phyloP scores from a whole-genome alignment of 2,329 filamentous ascomycete genomes.

The Clarireedia sp. region DNA sequence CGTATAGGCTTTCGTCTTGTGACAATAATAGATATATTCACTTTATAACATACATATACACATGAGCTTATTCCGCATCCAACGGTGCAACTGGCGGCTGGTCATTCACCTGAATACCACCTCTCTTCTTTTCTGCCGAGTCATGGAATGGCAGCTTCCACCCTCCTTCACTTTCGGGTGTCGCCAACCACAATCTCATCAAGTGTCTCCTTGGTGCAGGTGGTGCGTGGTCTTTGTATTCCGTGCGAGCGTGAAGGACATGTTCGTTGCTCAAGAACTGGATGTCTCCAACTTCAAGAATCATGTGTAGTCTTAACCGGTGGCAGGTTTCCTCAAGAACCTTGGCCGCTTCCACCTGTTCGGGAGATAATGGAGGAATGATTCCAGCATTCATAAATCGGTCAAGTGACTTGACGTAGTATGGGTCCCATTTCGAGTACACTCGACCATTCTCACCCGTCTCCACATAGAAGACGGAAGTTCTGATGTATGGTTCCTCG shows the following conservation, averaged over 20 bases:
- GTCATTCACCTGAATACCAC: slow-evolving; percentile 82
- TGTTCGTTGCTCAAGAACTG: slow-evolving; percentile 80
- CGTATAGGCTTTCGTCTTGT: background rate
- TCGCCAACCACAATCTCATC: slow-evolving; percentile 77
- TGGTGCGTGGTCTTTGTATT: slow-evolving; percentile 64
- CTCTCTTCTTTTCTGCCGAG: slow-evolving; percentile 74
- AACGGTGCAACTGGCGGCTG: slow-evolving; percentile 65
- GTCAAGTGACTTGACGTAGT: slow-evolving; percentile 69
- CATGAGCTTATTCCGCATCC: slow-evolving; percentile 58
- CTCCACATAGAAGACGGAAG: slow-evolving; percentile 71
- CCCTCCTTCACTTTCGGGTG: slow-evolving; percentile 73
- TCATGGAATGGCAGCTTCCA: slow-evolving; percentile 82
- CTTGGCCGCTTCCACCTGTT: slow-evolving; percentile 58
- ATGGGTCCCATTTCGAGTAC: slow-evolving; percentile 85
- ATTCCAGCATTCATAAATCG: slow-evolving; percentile 67
- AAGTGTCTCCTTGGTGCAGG: slow-evolving; percentile 67
- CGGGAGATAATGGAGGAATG: slow-evolving; percentile 63
- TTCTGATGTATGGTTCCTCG: slow-evolving; percentile 66
- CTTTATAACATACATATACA: background rate
- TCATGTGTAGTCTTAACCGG: slow-evolving; percentile 70
- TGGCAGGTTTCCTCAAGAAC: slow-evolving; percentile 72
- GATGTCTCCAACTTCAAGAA: slow-evolving; percentile 79
- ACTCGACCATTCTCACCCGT: slow-evolving; percentile 56
- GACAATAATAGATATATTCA: background rate
- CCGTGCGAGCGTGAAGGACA: slow-evolving; percentile 72